Base-by-base conservation (phyloP, 495 filamentous ascomycete species). In the Lepraria neglecta region DNA sequence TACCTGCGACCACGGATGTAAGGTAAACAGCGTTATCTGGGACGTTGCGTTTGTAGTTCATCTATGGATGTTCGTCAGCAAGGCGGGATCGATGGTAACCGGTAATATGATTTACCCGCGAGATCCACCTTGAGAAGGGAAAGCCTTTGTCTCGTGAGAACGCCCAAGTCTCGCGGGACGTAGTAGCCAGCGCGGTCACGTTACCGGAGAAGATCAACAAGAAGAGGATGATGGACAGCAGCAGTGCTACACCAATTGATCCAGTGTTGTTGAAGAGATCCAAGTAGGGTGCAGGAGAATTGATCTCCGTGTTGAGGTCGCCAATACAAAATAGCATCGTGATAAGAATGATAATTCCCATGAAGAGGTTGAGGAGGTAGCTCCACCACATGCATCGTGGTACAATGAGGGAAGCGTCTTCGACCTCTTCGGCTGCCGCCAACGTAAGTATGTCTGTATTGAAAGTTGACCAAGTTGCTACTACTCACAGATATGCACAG, bases 191-290 rank as follows among this genome's bases (percentile, higher is more conserved):
- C 35, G 73, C 67, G 35, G 69, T 74, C 64, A 79, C 72, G 53
- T 70, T 71, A 54, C 67, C 67, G 43, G 71, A 70, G 50, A 69
- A 66, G 24, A 73, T 65, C 44, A 77, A 64, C 45, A 77, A 59
- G 50, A 77, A 66, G 7, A 80, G 42, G n/a, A 78, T 64, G 56
- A 69, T 56, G 7, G 75, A 71, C 64, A 80, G 74, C 14, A 73
- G 65, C 12, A 68, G 73, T 4, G 74, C 69, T 15, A 69, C 71
- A 24, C 69, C 68, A 35, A 68, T 64, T 31, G 67, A 53, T 11
- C 68, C 76, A 7, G 77, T 75, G 59, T 82, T 78, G 52, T 73
- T 75, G 65, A 82, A 78, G 14, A 82, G 73, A 58, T 79, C 75
- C 38, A 83, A 77, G 51, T 76, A 78, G 1, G 74, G 73, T 0